Percentiles rank a stretch among this genome's conserved stretches.
Evolutionary conservation across 163 green algal species (phyloP).

Genomic region (Scenedesmus sp.): DNA sequence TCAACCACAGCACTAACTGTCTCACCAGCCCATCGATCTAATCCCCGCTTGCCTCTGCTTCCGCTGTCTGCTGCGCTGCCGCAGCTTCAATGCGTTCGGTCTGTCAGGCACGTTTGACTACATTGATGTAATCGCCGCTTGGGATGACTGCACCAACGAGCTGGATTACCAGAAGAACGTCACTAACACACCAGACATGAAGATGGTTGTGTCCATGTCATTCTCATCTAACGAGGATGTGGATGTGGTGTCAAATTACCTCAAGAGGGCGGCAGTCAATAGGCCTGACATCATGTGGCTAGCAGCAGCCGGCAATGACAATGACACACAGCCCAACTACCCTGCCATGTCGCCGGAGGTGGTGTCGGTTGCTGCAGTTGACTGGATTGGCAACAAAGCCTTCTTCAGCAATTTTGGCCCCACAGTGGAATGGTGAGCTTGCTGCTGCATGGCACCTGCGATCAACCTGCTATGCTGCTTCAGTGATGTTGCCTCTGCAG

Average conservation of each 20-base stretch:
- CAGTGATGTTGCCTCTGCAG: neutral
- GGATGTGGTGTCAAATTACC: neutral
- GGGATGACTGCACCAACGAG: neutral
- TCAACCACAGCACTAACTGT: no score
- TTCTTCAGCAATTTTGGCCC: neutral
- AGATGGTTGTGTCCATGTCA: slow-evolving; percentile 11
- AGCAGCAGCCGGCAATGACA: slow-evolving; percentile 6
- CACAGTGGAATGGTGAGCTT: neutral
- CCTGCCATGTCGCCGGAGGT: neutral
- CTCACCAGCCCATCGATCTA: neutral
- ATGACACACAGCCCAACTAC: neutral
- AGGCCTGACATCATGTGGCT: neutral
- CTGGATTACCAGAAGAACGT: neutral
- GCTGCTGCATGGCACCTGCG: neutral
- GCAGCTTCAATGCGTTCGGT: slow-evolving; percentile 1
- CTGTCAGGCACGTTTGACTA: neutral
- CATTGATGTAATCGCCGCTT: neutral
- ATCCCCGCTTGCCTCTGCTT: neutral
- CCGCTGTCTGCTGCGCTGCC: neutral
- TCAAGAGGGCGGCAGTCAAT: neutral
- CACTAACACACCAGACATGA: neutral
- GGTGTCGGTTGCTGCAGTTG: neutral
- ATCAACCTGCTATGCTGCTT: neutral
- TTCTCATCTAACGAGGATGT: neutral
- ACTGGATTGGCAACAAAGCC: neutral